These are phyloP conservation scores for Cladosporium phlei DNA, from an alignment of 2,329 filamentous ascomycete species.

Conservation along the genomic window DNA sequence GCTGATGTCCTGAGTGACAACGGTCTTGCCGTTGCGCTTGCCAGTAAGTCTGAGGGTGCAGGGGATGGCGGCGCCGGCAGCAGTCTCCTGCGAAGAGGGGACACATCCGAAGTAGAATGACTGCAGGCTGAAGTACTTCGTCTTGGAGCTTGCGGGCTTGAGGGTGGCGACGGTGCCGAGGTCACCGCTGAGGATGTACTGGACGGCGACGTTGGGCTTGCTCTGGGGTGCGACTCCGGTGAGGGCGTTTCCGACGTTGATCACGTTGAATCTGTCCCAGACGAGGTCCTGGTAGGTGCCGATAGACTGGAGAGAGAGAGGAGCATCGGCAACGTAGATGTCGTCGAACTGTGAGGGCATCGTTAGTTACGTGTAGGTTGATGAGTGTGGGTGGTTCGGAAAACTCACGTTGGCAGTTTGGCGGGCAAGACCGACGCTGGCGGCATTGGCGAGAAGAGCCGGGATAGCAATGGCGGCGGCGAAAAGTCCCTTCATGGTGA, in stretches of 20 bases:
- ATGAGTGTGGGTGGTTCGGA: not conserved
- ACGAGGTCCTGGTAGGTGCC: constrained; percentile 2
- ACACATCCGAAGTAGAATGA: constrained; percentile 13
- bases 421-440: not conserved
- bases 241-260: not conserved
- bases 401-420: constrained; percentile 5
- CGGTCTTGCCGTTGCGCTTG: constrained; percentile 2
- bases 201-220: constrained; percentile 7
- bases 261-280: constrained; percentile 8
- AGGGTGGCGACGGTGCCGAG: not conserved
- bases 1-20: constrained; percentile 1
- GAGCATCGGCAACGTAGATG: not conserved
- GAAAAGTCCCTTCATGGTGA: constrained; percentile 5
- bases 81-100: constrained; percentile 8
- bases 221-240: not conserved
- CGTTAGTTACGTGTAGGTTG: not conserved
- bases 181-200: not conserved
- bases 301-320: not conserved
- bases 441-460: not conserved
- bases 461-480: constrained; percentile 1
- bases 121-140: constrained; percentile 5
- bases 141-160: constrained; percentile 5
- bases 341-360: not conserved
- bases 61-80: not conserved
- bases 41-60: not conserved